Evolutionary conservation across 768 basidiomycete genomes (phyloP).

Genomic region (Leccinum longicurvipes): DNA sequence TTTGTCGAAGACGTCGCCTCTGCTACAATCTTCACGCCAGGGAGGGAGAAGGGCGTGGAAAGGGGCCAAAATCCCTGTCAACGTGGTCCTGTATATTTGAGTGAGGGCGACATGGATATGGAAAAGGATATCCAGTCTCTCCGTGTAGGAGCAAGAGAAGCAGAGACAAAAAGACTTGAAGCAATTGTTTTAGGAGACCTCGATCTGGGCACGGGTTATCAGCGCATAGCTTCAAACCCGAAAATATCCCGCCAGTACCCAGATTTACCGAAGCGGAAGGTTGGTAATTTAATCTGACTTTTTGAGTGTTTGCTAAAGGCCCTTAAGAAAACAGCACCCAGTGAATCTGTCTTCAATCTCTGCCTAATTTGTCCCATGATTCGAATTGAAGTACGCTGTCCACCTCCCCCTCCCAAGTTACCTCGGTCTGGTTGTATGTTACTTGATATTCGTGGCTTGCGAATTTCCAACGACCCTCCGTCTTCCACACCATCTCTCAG

Average conservation of each 20-base stretch:
- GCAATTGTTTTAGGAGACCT: slow-evolving; percentile 57
- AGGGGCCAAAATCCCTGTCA: not conserved
- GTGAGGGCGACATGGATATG: slow-evolving; percentile 12
- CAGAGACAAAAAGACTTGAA: slow-evolving; percentile 43
- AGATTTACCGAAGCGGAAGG: slow-evolving; percentile 12
- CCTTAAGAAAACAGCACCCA: slow-evolving; percentile 9
- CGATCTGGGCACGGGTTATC: slow-evolving; percentile 50
- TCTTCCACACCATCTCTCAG: slow-evolving; percentile 23
- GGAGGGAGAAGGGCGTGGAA: not conserved
- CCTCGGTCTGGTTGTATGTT: slow-evolving; percentile 69
- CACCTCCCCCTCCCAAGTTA: slow-evolving; percentile 44
- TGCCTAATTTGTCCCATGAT: slow-evolving; percentile 51
- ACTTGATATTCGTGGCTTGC: slow-evolving; percentile 57
- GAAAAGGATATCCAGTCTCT: slow-evolving; percentile 15
- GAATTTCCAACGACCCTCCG: slow-evolving; percentile 32
- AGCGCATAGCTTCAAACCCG: slow-evolving; percentile 8
- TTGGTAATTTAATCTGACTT: slow-evolving; percentile 3
- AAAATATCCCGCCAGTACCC: slow-evolving; percentile 7
- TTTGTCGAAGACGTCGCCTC: slow-evolving; percentile 49
- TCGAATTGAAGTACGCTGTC: slow-evolving; percentile 66
- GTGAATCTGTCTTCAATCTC: slow-evolving; percentile 19
- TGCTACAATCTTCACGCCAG: slow-evolving; percentile 12
- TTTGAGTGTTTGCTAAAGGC: slow-evolving; percentile 3
- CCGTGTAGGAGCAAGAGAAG: slow-evolving; percentile 28
- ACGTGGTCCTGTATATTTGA: slow-evolving; percentile 2